Conservation (phyloP, 805 yeast genomes). For the Maudiozyma saulgeensis region DNA sequence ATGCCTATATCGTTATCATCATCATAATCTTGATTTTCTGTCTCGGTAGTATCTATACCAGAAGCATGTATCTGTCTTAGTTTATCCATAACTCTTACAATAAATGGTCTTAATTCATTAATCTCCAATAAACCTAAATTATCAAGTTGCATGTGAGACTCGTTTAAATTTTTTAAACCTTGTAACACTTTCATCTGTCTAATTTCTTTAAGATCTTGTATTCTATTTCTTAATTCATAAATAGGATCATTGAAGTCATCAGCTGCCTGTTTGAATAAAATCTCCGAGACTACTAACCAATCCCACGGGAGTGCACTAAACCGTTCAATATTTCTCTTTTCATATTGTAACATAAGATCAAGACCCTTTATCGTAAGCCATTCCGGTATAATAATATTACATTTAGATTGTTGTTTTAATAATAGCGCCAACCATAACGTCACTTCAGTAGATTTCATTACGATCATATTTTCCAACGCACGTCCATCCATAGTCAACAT, state of each 20-base stretch:
- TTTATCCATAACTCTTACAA: conserved; percentile 71
- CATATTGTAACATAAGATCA: conserved; percentile 54
- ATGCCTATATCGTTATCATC: conserved; percentile 4
- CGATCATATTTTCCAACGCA: conserved; percentile 30
- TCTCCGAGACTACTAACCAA: conserved; percentile 78
- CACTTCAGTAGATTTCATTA: conserved; percentile 58
- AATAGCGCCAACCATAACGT: conserved; percentile 86
- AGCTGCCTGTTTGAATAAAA: conserved; percentile 54
- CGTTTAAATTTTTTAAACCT: conserved; percentile 72
- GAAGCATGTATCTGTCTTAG: conserved; percentile 40
- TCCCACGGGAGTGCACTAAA: conserved; percentile 74
- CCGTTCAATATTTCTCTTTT: conserved; percentile 43
- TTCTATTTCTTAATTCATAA: conserved; percentile 54
- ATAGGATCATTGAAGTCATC: conserved; percentile 74
- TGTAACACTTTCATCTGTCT: conserved; percentile 71
- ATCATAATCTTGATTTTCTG: conserved; percentile 1
- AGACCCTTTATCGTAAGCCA: conserved; percentile 62
- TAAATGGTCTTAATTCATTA: conserved; percentile 79
- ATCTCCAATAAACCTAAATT: conserved; percentile 78
- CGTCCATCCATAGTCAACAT: conserved; percentile 32
- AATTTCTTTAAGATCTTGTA: conserved; percentile 80
- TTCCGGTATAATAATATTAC: conserved; percentile 74
- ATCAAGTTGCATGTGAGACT: conserved; percentile 71
- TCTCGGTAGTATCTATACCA: neutral
- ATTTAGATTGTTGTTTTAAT: conserved; percentile 73